phyloP scores from a whole-genome alignment of 148 eudicot species.

The Persicaria maculosa region DNA sequence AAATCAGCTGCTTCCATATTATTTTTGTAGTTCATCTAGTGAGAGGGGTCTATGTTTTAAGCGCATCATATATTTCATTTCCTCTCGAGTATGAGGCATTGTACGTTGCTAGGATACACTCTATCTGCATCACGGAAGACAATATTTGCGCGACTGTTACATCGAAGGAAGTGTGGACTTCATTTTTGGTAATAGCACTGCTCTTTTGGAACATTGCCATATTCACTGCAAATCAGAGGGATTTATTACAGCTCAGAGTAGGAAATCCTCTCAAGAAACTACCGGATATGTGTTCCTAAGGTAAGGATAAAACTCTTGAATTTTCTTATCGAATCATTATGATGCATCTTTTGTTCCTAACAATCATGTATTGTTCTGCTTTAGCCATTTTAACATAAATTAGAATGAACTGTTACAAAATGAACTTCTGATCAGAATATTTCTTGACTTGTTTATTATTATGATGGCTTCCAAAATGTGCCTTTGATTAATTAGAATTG shows the following conservation, averaged over 20 bases:
- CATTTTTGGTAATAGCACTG: slow-evolving; percentile 95
- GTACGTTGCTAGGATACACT: slow-evolving; percentile 58
- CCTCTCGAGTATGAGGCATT: not conserved
- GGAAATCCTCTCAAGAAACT: slow-evolving; percentile 91
- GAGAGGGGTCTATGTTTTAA: not conserved
- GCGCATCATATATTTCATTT: not conserved
- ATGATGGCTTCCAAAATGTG: not conserved
- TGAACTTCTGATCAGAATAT: not conserved
- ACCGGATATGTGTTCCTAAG: slow-evolving; percentile 95
- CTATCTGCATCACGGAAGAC: slow-evolving; percentile 89
- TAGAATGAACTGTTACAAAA: not conserved
- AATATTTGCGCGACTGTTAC: slow-evolving; percentile 86
- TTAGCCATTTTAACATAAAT: not conserved
- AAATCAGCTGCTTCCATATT: not conserved
- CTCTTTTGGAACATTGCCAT: slow-evolving; percentile 94
- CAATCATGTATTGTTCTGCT: not conserved
- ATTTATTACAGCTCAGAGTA: slow-evolving; percentile 86
- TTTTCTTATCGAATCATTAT: not conserved
- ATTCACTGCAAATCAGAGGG: slow-evolving; percentile 95
- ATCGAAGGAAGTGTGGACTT: slow-evolving; percentile 97
- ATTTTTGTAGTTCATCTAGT: not conserved
- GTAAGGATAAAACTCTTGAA: slow-evolving; percentile 24
- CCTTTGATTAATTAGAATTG: not conserved
- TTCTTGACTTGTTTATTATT: not conserved
- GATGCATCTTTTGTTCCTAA: not conserved